Conservation (phyloP, 345 rosid genomes). For the Pistacia vera region DNA sequence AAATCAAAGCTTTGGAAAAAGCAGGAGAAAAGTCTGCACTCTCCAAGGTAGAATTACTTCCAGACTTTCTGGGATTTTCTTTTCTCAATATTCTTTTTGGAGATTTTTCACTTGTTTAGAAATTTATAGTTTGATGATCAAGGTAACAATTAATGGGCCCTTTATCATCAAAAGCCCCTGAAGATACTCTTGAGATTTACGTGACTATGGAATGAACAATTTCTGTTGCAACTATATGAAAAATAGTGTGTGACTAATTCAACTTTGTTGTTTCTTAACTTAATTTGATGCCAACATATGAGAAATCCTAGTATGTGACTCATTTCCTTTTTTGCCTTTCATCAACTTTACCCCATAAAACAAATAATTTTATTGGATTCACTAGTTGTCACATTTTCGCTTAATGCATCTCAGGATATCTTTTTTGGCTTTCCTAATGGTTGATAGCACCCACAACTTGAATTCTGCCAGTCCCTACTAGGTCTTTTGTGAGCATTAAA, state of each 20-base stretch:
- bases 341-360: background rate
- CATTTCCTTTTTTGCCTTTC: background rate
- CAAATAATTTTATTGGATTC: background rate
- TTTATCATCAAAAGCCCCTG: background rate
- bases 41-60: constrained; percentile 51
- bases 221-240: background rate
- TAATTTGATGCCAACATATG: background rate
- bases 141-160: background rate
- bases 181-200: background rate
- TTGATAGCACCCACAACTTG: background rate
- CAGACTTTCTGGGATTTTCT: constrained; percentile 2
- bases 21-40: constrained; percentile 62
- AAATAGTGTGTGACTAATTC: background rate
- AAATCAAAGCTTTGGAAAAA: constrained; percentile 68
- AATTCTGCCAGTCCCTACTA: background rate
- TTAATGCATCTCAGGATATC: background rate
- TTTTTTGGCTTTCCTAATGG: background rate
- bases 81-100: background rate
- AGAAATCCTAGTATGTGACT: background rate
- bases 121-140: background rate
- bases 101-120: background rate
- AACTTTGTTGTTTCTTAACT: constrained; percentile 6
- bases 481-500: background rate
- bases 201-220: background rate
- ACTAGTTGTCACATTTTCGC: background rate